Evolutionary conservation across 179 eudicot genomes (phyloP).

Genomic region (Beta corolliflora): DNA sequence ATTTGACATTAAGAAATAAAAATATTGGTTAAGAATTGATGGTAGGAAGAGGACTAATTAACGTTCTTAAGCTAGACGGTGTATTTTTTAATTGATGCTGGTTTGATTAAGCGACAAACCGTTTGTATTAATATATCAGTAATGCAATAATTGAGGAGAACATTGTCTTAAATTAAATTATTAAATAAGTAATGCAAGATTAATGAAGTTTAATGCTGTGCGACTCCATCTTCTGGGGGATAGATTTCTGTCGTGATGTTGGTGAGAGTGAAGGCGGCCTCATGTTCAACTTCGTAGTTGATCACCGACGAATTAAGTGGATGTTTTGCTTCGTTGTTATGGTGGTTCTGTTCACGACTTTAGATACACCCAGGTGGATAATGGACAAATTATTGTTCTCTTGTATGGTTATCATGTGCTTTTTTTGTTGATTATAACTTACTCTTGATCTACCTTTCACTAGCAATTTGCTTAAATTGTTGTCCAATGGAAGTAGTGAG

Average conservation of each 20-base stretch:
- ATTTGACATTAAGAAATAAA: neutral
- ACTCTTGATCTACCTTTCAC: neutral
- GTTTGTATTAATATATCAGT: neutral
- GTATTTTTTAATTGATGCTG: neutral
- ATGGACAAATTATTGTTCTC: neutral
- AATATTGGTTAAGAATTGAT: slow-evolving; percentile 12
- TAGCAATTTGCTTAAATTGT: neutral
- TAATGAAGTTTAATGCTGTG: neutral
- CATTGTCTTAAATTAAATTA: neutral
- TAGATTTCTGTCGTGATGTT: neutral
- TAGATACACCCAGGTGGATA: neutral
- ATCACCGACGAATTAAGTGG: neutral
- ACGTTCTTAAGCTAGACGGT: neutral
- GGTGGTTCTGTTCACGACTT: neutral
- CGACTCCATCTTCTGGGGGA: neutral
- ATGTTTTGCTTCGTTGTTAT: neutral
- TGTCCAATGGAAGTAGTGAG: neutral
- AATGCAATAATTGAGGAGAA: neutral
- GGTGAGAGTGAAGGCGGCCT: neutral
- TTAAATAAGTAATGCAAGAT: neutral
- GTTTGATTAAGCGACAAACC: neutral
- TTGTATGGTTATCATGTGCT: neutral
- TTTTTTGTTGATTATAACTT: neutral
- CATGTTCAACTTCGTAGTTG: neutral
- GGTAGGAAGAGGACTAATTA: neutral